Conservation (phyloP, 2,329 filamentous ascomycete species). For the Passalora sequoiae region DNA sequence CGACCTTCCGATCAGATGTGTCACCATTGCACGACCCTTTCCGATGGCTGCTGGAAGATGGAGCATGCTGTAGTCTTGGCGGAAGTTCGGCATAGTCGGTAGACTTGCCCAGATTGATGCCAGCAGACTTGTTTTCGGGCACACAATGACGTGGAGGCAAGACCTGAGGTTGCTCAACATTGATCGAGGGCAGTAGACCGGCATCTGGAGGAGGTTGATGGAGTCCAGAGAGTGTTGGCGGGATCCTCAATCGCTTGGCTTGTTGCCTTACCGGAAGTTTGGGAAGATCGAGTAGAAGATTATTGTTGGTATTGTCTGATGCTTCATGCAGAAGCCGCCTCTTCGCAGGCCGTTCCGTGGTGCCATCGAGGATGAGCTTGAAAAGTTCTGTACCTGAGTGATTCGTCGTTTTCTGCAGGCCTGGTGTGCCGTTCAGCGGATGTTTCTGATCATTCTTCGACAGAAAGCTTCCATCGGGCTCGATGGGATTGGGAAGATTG, state of each 20-base stretch:
- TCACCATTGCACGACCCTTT: no score
- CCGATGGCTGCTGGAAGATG: constrained; percentile 34
- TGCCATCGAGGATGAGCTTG: constrained; percentile 25
- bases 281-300: constrained; percentile 29
- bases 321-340: no score
- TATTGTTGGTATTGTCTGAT: constrained; percentile 20
- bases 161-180: constrained; percentile 18
- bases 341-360: constrained; percentile 32
- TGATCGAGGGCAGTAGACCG: constrained; percentile 57
- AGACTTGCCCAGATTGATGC: not conserved
- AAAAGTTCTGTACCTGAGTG: constrained; percentile 29
- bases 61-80: constrained; percentile 15
- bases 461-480: constrained; percentile 32
- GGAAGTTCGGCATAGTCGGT: not conserved
- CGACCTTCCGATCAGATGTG: no score
- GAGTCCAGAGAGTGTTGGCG: constrained; percentile 53
- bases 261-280: constrained; percentile 33
- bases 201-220: constrained; percentile 61
- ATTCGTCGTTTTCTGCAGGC: constrained; percentile 21
- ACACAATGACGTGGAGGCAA: constrained; percentile 11
- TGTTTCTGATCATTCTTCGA: constrained; percentile 30
- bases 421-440: constrained; percentile 30
- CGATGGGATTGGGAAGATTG: constrained; percentile 35
- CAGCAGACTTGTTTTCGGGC: not conserved
- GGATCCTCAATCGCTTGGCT: constrained; percentile 38